Evolutionary conservation across 768 basidiomycete species (phyloP).

Genomic region (Lentinus tigrinus): DNA sequence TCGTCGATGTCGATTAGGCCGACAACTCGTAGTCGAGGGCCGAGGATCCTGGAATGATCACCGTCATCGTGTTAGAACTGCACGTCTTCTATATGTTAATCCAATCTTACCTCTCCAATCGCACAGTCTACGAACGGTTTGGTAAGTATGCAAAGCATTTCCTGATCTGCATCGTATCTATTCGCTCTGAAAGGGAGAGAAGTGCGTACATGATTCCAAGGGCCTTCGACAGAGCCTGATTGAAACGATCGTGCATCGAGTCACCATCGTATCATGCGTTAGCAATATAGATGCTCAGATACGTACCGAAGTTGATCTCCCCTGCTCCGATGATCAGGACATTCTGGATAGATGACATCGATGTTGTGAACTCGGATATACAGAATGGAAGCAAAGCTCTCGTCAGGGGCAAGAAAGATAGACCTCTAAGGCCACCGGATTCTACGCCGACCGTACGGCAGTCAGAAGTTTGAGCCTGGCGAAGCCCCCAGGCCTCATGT

Average conservation of each 20-base stretch:
- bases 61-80: background rate
- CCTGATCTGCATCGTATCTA: background rate
- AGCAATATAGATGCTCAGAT: background rate
- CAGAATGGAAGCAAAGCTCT: background rate
- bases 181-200: background rate
- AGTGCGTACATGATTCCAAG: conserved; percentile 32
- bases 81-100: background rate
- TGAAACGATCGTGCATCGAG: background rate
- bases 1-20: conserved; percentile 45
- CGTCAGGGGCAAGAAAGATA: no score
- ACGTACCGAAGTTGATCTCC: conserved; percentile 48
- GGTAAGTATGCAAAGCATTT: background rate
- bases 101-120: conserved; percentile 24
- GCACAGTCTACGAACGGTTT: conserved; percentile 15
- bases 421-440: no score
- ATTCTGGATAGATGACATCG: conserved; percentile 28
- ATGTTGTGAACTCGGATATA: background rate
- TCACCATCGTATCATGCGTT: no score
- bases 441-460: no score
- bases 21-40: conserved; percentile 45
- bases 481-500: no score
- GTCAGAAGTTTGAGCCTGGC: no score
- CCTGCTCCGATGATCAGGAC: conserved; percentile 50
- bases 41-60: conserved; percentile 36
- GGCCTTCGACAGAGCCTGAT: conserved; percentile 32